Percentiles rank a stretch among this genome's conserved stretches.
phyloP scores from a whole-genome alignment of 345 rosid species.

The Populus tremula region DNA sequence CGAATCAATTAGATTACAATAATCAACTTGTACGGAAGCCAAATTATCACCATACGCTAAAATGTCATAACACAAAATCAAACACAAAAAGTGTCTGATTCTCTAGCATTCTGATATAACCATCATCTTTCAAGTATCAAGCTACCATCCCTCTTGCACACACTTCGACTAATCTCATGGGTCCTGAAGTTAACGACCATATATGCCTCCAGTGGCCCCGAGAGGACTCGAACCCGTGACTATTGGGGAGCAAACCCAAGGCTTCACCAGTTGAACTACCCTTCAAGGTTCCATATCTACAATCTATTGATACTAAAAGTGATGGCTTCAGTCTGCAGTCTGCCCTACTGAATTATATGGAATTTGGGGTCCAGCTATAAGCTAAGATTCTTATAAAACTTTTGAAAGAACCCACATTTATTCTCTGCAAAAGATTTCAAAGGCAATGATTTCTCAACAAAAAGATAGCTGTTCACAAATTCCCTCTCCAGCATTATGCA shows the following conservation, averaged over 20 bases:
- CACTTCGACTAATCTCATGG: too few relatives aligned
- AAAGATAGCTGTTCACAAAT: background rate
- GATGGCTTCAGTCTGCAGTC: background rate
- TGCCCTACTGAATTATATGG: background rate
- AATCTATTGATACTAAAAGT: background rate
- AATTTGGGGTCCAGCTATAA: background rate
- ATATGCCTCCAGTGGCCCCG: too few relatives aligned
- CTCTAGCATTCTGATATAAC: background rate
- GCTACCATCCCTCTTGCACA: background rate
- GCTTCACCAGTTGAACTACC: too few relatives aligned
- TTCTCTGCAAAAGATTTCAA: background rate
- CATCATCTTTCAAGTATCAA: too few relatives aligned
- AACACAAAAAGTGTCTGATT: background rate
- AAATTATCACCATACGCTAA: background rate
- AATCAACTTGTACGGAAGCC: background rate
- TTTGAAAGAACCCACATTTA: background rate
- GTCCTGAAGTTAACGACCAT: too few relatives aligned
- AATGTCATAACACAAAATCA: background rate
- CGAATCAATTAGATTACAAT: background rate
- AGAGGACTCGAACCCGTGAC: too few relatives aligned
- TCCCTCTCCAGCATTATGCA: background rate
- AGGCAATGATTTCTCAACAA: background rate
- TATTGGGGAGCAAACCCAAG: too few relatives aligned
- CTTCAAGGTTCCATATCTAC: background rate
- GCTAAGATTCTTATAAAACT: background rate